A percentile compares a stretch with the other conserved stretches of the same genome.
Evolutionary conservation across 305 asterid species (phyloP).

Genomic region (Withania somnifera): DNA sequence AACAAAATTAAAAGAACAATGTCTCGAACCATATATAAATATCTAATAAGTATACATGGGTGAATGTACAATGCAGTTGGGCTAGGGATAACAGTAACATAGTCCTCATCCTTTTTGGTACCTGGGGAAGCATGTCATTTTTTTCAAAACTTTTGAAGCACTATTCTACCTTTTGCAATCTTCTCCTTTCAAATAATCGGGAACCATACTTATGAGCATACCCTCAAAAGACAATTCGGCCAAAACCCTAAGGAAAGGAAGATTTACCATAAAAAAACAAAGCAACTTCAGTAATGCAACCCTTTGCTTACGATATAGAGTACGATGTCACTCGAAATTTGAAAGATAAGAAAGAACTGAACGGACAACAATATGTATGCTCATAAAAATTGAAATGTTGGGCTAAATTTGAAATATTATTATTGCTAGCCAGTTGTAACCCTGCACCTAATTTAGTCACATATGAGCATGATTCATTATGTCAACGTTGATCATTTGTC

Average conservation of each 20-base stretch:
- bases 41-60: no score
- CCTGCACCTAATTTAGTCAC: constrained; percentile 92
- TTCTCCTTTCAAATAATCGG: constrained; percentile 94
- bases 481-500: constrained; percentile 84
- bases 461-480: constrained; percentile 84
- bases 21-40: no score
- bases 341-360: constrained; percentile 92
- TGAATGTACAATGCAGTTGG: no score
- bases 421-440: constrained; percentile 90
- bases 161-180: constrained; percentile 87
- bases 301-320: constrained; percentile 88
- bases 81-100: no score
- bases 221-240: constrained; percentile 92
- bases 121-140: constrained; percentile 94
- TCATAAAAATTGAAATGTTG: constrained; percentile 82
- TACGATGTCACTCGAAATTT: constrained; percentile 82
- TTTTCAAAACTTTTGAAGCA: constrained; percentile 74
- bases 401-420: constrained; percentile 92
- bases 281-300: constrained; percentile 95
- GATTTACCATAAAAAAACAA: constrained; percentile 91
- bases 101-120: constrained; percentile 82
- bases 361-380: constrained; percentile 90
- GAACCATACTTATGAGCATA: constrained; percentile 77
- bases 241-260: constrained; percentile 77
- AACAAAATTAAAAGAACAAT: no score